Evolutionary conservation across 352 stramenopile species (phyloP), one percentile per base, ranked within the genome.

Genomic region (Albugo laibachii): DNA sequence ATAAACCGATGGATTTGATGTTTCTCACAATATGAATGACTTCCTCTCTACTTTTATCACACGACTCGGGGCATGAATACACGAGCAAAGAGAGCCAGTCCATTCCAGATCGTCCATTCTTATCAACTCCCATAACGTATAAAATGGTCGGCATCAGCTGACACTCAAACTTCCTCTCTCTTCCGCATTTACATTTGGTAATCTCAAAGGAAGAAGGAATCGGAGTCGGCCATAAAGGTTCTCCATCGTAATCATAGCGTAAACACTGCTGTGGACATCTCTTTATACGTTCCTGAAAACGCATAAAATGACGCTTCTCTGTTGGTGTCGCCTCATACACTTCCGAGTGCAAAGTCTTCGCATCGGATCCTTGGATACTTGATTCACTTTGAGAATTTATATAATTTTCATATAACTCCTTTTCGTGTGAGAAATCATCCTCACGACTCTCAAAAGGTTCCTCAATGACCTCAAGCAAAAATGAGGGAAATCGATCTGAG

Each of bases 261-360:
- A 91, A 63, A 35, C 74, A 83, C 52, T 91, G 77, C 12, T 80
- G 48, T 37, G 74, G 77, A 46, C 67, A 81, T 4, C 77, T 72
- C 43, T 50, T 81, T 41, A 91, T 83, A 24, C 77, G 77, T 53
- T 91, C 82, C 53, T 91, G 74, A 57, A 91, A 91, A n/a, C 67
- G 69, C 51, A 87, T 53, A n/a, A 91, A 68, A 56, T 86, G 66
- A 21, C 75, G 70, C 49, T 85, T 66, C 13, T 62, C 54, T 6
- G 72, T 69, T 0, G 77, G 77, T 14, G 77, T 87, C 45, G 74
- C 78, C 58, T 91, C 77, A 47, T 91, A 91, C 10, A 75, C 78
- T 42, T 91, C 77, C n/a, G 43, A 42, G 55, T 72, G 5, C 58
- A 57, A 41, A 91, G 68, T 14, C 86, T 61, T 2, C 80, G 58